phyloP scores from a whole-genome alignment of 106 monocot genomes.

The Gastrodia elata region DNA sequence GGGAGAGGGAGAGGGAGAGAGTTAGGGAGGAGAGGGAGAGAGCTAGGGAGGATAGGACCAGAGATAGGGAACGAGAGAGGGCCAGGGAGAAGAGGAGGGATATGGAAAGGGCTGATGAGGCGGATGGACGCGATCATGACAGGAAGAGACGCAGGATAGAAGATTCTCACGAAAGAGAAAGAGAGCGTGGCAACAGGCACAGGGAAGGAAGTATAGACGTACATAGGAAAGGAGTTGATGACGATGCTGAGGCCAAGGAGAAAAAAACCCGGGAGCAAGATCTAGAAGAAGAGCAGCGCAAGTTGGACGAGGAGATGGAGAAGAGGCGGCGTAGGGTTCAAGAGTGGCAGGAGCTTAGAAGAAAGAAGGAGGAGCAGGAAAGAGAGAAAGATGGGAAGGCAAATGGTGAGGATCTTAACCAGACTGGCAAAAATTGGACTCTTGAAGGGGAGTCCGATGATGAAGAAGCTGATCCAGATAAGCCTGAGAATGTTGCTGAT shows the following conservation, averaged over 20 bases:
- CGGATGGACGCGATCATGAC: slow-evolving; percentile 25
- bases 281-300: slow-evolving; percentile 77
- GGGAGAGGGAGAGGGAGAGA: slow-evolving; percentile 14
- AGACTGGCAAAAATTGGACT: slow-evolving; percentile 82
- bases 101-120: slow-evolving; percentile 13
- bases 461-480: slow-evolving; percentile 32
- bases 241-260: slow-evolving; percentile 21
- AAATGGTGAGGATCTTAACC: slow-evolving; percentile 17
- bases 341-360: slow-evolving; percentile 81
- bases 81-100: slow-evolving; percentile 9
- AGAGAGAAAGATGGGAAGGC: slow-evolving; percentile 22
- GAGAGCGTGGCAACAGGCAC: slow-evolving; percentile 30
- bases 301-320: slow-evolving; percentile 87
- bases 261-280: slow-evolving; percentile 47
- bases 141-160: slow-evolving; percentile 40
- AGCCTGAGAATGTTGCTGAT: slow-evolving; percentile 8
- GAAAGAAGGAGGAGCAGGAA: slow-evolving; percentile 55
- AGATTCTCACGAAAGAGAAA: slow-evolving; percentile 23
- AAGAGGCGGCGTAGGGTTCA: slow-evolving; percentile 72
- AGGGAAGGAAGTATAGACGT: slow-evolving; percentile 32
- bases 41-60: slow-evolving; percentile 8
- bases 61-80: slow-evolving; percentile 7
- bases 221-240: slow-evolving; percentile 19
- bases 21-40: slow-evolving; percentile 11
- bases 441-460: slow-evolving; percentile 95